phyloP scores from a whole-genome alignment of 495 filamentous ascomycete genomes.

The Penicillium odoratum region DNA sequence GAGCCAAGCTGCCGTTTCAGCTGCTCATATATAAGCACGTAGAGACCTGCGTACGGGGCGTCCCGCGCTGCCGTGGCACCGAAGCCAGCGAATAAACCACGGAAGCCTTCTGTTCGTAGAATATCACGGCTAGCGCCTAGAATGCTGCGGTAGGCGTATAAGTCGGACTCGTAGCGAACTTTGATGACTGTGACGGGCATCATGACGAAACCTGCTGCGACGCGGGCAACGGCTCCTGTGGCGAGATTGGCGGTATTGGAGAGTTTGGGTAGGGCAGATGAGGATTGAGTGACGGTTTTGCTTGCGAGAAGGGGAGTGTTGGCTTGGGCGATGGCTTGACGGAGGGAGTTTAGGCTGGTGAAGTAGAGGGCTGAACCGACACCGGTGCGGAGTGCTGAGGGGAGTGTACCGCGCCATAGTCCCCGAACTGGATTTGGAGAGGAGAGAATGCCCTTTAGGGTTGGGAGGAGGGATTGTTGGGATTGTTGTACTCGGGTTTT shows the following conservation, averaged over 20 bases:
- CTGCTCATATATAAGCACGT: conserved; percentile 94
- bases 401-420: conserved; percentile 95
- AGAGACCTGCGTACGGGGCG: conserved; percentile 92
- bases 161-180: conserved; percentile 85
- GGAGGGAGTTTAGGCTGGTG: conserved; percentile 78
- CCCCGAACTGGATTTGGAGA: conserved; percentile 62
- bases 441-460: conserved; percentile 66
- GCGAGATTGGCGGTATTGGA: conserved; percentile 81
- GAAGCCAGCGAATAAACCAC: conserved; percentile 90
- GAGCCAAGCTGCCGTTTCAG: conserved; percentile 65
- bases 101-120: conserved; percentile 65
- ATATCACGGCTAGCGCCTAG: conserved; percentile 73
- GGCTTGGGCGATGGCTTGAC: conserved; percentile 61
- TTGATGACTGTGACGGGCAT: conserved; percentile 98
- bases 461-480: conserved; percentile 63
- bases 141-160: conserved; percentile 84
- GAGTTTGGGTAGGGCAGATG: conserved; percentile 79
- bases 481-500: conserved; percentile 86
- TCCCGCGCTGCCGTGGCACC: conserved; percentile 92
- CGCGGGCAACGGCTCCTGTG: conserved; percentile 80
- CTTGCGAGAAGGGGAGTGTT: conserved; percentile 26
- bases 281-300: conserved; percentile 40
- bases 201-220: conserved; percentile 82
- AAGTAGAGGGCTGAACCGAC: conserved; percentile 95
- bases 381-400: conserved; percentile 88